Evolutionary conservation across 2,329 filamentous ascomycete species (phyloP).

Genomic region (Apiospora pterosperma): DNA sequence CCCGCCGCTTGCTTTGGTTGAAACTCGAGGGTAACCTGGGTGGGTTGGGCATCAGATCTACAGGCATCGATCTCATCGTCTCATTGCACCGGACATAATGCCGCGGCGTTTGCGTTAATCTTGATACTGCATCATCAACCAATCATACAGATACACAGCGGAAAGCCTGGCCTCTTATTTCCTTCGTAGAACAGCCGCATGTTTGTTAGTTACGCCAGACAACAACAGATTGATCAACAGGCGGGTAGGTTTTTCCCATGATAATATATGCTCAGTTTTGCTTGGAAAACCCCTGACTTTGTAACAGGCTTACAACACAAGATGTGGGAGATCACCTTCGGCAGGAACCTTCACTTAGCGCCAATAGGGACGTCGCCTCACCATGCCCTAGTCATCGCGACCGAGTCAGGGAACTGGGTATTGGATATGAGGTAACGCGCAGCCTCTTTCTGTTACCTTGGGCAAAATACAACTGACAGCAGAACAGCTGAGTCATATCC

Average conservation of each 20-base stretch:
- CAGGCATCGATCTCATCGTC: not conserved
- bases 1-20: constrained; percentile 36
- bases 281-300: not conserved
- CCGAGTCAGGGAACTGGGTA: constrained; percentile 20
- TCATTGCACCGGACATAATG: not conserved
- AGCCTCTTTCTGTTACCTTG: not conserved
- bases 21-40: constrained; percentile 24
- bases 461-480: not conserved
- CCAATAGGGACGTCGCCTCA: constrained; percentile 13
- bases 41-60: not conserved
- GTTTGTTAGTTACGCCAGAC: not conserved
- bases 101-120: not conserved
- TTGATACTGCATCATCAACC: no score
- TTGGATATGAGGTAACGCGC: constrained; percentile 15
- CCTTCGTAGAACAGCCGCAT: not conserved
- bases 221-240: not conserved
- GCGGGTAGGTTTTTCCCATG: not conserved
- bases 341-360: constrained; percentile 18
- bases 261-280: no score
- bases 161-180: no score
- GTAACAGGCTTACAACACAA: constrained; percentile 21
- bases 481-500: constrained; percentile 4
- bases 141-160: no score
- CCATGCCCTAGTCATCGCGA: constrained; percentile 16
- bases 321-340: constrained; percentile 17